Percentiles rank a stretch among this genome's conserved stretches.
Conservation (phyloP, 192 early-diverging fungal species). For the Coemansia sp. region DNA sequence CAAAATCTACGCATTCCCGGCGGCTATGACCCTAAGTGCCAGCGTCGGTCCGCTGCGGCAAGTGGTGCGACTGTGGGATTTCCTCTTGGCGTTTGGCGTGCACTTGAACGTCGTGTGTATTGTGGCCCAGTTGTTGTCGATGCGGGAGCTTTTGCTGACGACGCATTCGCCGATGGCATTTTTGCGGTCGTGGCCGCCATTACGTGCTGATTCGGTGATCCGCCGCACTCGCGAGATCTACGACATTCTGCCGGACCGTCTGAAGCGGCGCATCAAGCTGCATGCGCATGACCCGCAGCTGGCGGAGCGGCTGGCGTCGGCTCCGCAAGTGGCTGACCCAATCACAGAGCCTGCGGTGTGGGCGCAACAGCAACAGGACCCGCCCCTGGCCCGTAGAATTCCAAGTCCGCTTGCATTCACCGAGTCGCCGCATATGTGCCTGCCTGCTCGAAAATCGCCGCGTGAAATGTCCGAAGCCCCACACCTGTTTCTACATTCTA, state of each 20-base stretch:
- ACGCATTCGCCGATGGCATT: constrained; percentile 42
- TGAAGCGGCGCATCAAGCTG: constrained; percentile 22
- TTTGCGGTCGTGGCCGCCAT: constrained; percentile 43
- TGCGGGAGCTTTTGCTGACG: constrained; percentile 69
- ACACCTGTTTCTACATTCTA: background rate
- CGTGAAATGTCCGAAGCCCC: background rate
- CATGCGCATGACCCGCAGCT: constrained; percentile 43
- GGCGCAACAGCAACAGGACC: background rate
- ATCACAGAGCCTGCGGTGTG: constrained; percentile 3
- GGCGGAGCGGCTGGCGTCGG: constrained; percentile 35
- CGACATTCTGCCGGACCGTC: constrained; percentile 20
- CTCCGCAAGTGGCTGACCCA: constrained; percentile 27
- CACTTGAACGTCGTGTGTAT: constrained; percentile 92
- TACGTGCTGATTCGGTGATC: constrained; percentile 43
- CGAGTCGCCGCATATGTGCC: background rate
- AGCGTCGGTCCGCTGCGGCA: constrained; percentile 82
- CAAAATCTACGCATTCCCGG: constrained; percentile 85
- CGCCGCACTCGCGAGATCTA: constrained; percentile 44
- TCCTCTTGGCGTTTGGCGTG: constrained; percentile 83
- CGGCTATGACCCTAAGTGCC: constrained; percentile 86
- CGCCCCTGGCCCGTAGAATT: background rate
- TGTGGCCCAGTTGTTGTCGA: constrained; percentile 75
- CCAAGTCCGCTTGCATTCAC: background rate
- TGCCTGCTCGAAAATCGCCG: background rate
- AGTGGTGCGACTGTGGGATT: constrained; percentile 89